Percentiles rank a stretch among this genome's conserved stretches.
phyloP scores from a whole-genome alignment of 805 yeast genomes.

The Ogataea nonfermentans region DNA sequence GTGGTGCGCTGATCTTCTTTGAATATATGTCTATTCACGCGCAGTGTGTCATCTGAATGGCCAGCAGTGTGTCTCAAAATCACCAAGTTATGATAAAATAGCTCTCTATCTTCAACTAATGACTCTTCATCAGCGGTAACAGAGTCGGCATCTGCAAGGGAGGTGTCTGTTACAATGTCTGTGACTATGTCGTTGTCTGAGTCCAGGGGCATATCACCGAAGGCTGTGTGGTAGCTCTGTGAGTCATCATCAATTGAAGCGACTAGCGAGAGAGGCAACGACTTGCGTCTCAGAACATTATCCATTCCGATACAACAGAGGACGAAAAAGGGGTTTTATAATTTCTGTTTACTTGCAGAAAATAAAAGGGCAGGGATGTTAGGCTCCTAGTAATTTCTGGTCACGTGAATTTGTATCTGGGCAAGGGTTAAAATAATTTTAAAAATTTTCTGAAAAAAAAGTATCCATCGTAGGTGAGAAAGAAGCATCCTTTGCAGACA shows the following conservation, averaged over 20 bases:
- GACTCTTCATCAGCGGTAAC: constrained; percentile 11
- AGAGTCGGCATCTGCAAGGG: constrained; percentile 7
- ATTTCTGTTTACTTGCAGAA: constrained; percentile 2
- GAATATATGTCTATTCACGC: constrained; percentile 1
- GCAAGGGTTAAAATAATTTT: constrained; percentile 6
- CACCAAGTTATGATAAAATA: constrained; percentile 9
- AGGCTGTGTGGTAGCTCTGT: constrained; percentile 13
- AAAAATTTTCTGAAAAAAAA: constrained; percentile 3
- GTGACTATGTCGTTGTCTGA: not conserved
- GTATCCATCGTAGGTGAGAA: constrained; percentile 31
- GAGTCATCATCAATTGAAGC: constrained; percentile 3
- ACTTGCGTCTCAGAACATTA: constrained; percentile 1
- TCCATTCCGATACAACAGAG: constrained; percentile 1
- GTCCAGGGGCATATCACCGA: not conserved
- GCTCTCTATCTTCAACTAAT: constrained; percentile 10
- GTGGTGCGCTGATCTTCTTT: constrained; percentile 2
- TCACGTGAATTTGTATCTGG: constrained; percentile 10
- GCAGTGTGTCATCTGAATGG: constrained; percentile 4
- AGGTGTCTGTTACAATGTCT: constrained; percentile 9
- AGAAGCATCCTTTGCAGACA: constrained; percentile 41
- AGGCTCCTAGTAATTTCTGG: not conserved
- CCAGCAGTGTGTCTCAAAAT: constrained; percentile 6
- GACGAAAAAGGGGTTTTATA: constrained; percentile 2
- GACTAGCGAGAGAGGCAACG: not conserved
- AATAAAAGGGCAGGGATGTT: constrained; percentile 2